Percentiles rank a stretch among this genome's conserved stretches.
These are phyloP conservation scores for Puccinia novopanici DNA, from an alignment of 1,284 basidiomycete genomes.

Conservation along the genomic window DNA sequence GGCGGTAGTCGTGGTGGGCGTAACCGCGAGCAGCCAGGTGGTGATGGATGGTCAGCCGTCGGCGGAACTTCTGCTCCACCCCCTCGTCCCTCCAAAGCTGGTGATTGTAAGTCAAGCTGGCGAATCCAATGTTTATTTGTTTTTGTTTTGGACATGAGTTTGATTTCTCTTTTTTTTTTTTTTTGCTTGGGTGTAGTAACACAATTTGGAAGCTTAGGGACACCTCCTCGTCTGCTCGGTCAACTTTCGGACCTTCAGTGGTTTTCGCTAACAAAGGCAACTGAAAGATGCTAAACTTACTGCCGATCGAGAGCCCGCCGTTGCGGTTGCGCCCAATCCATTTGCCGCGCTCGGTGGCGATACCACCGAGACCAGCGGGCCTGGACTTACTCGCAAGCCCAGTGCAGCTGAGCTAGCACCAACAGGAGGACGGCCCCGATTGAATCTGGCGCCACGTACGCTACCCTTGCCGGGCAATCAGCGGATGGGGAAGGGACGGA, in stretches of 20 bases:
- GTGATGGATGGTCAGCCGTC: slow-evolving; percentile 42
- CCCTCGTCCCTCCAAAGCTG: slow-evolving; percentile 43
- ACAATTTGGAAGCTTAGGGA: slow-evolving; percentile 49
- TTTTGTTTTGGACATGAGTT: background rate
- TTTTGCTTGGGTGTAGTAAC: slow-evolving; percentile 15
- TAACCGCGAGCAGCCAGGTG: slow-evolving; percentile 42
- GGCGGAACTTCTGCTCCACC: slow-evolving; percentile 30
- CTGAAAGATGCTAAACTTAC: slow-evolving; percentile 28
- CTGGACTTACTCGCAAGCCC: slow-evolving; percentile 26
- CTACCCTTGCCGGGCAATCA: slow-evolving; percentile 28
- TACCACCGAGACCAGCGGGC: background rate
- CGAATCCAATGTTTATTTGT: background rate
- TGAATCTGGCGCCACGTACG: slow-evolving; percentile 45
- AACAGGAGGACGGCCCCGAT: slow-evolving; percentile 23
- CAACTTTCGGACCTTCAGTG: slow-evolving; percentile 34
- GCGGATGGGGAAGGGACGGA: slow-evolving; percentile 1
- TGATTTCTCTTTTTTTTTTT: background rate
- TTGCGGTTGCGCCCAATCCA: slow-evolving; percentile 44
- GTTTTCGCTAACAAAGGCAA: slow-evolving; percentile 50
- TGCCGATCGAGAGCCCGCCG: slow-evolving; percentile 22
- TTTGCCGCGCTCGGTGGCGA: slow-evolving; percentile 39
- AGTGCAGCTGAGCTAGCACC: slow-evolving; percentile 28
- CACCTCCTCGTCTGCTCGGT: slow-evolving; percentile 40
- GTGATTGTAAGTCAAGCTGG: slow-evolving; percentile 34
- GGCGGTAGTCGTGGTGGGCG: slow-evolving; percentile 37